phyloP scores from a whole-genome alignment of 2,329 filamentous ascomycete genomes.

The Paracoccidioides brasiliensis region DNA sequence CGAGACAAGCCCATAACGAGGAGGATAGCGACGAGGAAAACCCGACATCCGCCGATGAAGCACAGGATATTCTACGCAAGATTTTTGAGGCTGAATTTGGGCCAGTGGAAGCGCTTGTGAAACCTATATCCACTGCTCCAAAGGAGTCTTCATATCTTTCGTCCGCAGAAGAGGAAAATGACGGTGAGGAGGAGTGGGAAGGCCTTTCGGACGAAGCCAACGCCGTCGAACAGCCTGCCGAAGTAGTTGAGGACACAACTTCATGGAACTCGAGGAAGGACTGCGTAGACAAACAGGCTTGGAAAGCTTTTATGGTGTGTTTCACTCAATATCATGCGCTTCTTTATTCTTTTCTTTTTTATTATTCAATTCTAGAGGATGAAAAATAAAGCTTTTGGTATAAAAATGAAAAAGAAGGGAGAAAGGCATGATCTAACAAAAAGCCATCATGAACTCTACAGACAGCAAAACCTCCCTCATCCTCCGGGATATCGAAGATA shows the following conservation, averaged over 20 bases:
- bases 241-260: constrained; percentile 50
- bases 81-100: constrained; percentile 84
- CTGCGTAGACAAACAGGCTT: constrained; percentile 51
- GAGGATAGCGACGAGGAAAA: constrained; percentile 14
- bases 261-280: constrained; percentile 31
- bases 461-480: constrained; percentile 37
- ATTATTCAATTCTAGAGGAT: background rate
- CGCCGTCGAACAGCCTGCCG: constrained; percentile 30
- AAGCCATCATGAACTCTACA: constrained; percentile 7
- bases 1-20: constrained; percentile 13
- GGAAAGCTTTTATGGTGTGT: constrained; percentile 65
- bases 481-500: constrained; percentile 13
- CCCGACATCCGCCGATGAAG: constrained; percentile 34
- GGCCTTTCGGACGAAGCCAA: constrained; percentile 42
- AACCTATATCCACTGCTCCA: constrained; percentile 5
- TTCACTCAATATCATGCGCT: background rate
- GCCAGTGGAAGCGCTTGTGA: constrained; percentile 43
- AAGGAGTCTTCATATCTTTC: constrained; percentile 4
- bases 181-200: constrained; percentile 41
- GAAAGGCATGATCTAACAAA: background rate
- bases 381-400: background rate
- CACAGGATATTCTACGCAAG: constrained; percentile 63
- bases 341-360: background rate
- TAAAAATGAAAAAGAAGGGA: background rate
- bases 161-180: constrained; percentile 12